Base-by-base conservation (phyloP, 2,329 filamentous ascomycete genomes). In the Trematosphaeria pertusa region DNA sequence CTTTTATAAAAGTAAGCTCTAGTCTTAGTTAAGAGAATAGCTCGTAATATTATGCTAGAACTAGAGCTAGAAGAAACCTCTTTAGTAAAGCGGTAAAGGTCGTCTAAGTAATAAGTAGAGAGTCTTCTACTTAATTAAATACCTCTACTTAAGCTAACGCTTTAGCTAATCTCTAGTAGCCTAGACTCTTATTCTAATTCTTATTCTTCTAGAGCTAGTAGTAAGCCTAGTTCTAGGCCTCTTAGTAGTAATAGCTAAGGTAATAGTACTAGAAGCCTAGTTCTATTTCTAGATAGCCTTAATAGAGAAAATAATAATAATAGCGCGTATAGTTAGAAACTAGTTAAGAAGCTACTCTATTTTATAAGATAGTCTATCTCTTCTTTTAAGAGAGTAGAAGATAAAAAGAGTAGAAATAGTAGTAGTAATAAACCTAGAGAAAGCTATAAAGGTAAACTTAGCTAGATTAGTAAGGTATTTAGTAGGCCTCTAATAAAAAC, bases 41-140 rank as follows among this genome's bases (percentile, higher is more conserved):
- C n/a, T n/a, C n/a, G n/a, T n/a, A n/a, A 52, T 18, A n/a, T 43
- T 43, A 30, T 32, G 22, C 19, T n/a, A 26, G 39, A 50, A 39
- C 20, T 37, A 49, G 42, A 55, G 46, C 37, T 24, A 17, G 36
- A 55, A 37, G 18, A 33, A n/a, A 4, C 31, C 32, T 14, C 39
- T 45, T 43, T 24, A 55, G 43, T 32, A 33, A 55, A 55, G 43
- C 28, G 20, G 37, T 20, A 15, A 52, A 54, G 38, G 36, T 33
- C 31, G 17, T 38, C 35, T 49, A 18, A 49, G 35, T 26, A 28
- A 49, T 18, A 54, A 15, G 24, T 20, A 48, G 18, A 44, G 38
- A 52, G 45, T 19, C 26, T 34, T 24, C 44, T 47, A 42, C 24
- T 39, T 19, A 26, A 52, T 37, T 21, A 36, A 46, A 35, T 30